These are phyloP conservation scores for Tanacetum coccineum DNA, from an alignment of 129 eudicot genomes.

Conservation along the genomic window DNA sequence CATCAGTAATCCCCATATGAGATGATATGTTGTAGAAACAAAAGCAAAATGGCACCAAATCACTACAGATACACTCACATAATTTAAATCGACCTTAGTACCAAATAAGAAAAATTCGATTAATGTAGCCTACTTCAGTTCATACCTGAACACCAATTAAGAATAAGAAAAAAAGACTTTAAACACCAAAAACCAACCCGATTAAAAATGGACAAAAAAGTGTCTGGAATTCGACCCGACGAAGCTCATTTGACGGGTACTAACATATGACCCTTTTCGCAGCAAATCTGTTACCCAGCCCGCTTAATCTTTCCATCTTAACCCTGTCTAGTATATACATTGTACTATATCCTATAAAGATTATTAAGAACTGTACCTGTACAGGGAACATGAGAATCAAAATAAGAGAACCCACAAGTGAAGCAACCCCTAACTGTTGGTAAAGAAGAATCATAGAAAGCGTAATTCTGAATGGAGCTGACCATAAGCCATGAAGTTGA, in stretches of 20 bases:
- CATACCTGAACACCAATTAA: too few relatives aligned
- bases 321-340: neutral
- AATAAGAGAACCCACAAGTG: conserved; percentile 70
- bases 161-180: too few relatives aligned
- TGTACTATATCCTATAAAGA: neutral
- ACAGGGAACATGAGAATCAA: conserved; percentile 79
- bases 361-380: conserved; percentile 48
- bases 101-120: too few relatives aligned
- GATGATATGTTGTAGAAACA: too few relatives aligned
- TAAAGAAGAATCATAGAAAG: conserved; percentile 84
- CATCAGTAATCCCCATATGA: too few relatives aligned
- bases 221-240: neutral
- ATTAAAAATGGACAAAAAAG: neutral
- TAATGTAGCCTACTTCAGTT: too few relatives aligned
- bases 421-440: conserved; percentile 77
- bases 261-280: neutral
- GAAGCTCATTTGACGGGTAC: neutral
- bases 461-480: conserved; percentile 86
- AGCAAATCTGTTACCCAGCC: neutral
- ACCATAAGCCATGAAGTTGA: conserved; percentile 87
- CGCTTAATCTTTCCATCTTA: neutral
- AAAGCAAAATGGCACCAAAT: too few relatives aligned
- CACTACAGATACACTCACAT: too few relatives aligned
- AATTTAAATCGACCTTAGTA: too few relatives aligned
- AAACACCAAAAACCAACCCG: too few relatives aligned